These are phyloP conservation scores for Physcomitrium patens DNA, from an alignment of 225 moss, liverwort and hornwort genomes.

Conservation along the genomic window DNA sequence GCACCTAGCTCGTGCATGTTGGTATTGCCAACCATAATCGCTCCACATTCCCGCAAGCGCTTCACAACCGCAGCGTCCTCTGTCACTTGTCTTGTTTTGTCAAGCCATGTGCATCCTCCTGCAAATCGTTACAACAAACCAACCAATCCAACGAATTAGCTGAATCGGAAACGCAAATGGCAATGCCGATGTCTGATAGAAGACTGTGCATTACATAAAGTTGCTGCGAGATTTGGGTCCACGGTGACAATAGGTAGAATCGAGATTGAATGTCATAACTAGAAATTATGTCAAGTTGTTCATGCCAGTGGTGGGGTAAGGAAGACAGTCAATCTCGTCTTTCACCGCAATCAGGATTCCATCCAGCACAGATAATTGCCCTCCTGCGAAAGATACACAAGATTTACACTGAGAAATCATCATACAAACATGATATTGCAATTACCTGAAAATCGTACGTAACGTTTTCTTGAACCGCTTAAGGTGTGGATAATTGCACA, in stretches of 20 bases:
- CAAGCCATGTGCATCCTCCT: constrained; percentile 82
- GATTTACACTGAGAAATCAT: not conserved
- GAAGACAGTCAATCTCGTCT: constrained; percentile 91
- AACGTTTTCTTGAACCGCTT: too few species aligned
- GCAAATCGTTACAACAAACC: constrained; percentile 11
- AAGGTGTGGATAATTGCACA: not conserved
- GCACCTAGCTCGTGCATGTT: constrained; percentile 92
- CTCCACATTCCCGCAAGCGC: constrained; percentile 77
- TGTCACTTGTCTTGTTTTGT: constrained; percentile 54
- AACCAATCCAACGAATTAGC: not conserved
- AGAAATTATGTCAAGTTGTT: not conserved
- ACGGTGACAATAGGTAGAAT: not conserved
- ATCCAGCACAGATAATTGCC: constrained; percentile 68
- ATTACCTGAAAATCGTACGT: too few species aligned
- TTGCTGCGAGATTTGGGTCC: not conserved
- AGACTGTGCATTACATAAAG: not conserved
- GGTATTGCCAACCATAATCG: constrained; percentile 80
- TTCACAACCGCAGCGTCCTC: constrained; percentile 73
- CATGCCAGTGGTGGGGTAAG: constrained; percentile 79
- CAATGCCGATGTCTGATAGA: not conserved
- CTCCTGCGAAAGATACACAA: constrained; percentile 43
- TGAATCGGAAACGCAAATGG: not conserved
- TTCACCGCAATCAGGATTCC: constrained; percentile 85
- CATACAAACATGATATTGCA: too few species aligned
- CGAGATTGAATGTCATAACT: not conserved